Evolutionary conservation across 2,329 filamentous ascomycete genomes (phyloP).

Genomic region (Fusarium pseudograminearum): DNA sequence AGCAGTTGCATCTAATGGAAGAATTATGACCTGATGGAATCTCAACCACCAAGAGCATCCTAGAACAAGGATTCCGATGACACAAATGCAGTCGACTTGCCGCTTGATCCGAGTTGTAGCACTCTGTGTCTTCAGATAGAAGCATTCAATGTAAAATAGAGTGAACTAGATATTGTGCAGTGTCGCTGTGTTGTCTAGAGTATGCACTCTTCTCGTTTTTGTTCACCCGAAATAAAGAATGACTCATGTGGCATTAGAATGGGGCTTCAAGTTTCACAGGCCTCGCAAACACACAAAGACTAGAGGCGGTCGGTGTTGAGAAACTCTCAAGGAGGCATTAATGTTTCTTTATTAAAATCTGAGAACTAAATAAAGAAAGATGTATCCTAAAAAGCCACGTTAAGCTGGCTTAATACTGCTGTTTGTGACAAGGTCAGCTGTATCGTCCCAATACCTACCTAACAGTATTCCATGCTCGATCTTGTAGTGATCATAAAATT

Average conservation of each 20-base stretch:
- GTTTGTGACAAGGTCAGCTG: background rate
- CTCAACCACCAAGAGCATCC: background rate
- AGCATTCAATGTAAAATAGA: background rate
- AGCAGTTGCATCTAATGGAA: background rate
- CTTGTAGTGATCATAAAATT: background rate
- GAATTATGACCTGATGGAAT: constrained; percentile 14
- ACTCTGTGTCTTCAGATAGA: background rate
- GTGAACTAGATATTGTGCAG: too few species aligned
- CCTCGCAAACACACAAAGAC: background rate
- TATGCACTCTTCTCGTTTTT: too few species aligned
- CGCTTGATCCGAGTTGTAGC: background rate
- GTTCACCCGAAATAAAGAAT: too few species aligned
- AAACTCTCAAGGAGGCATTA: background rate
- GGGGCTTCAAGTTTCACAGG: background rate
- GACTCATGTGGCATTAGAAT: background rate
- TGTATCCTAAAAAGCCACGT: background rate
- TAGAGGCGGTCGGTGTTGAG: background rate
- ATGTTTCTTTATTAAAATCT: background rate
- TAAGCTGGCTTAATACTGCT: background rate
- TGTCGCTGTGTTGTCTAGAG: background rate
- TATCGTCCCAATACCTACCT: background rate
- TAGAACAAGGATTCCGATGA: background rate
- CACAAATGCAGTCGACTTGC: background rate
- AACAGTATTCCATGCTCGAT: background rate
- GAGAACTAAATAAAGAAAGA: background rate